Base-by-base conservation (phyloP, 2,329 filamentous ascomycete species). In the Diplodia scrobiculata region DNA sequence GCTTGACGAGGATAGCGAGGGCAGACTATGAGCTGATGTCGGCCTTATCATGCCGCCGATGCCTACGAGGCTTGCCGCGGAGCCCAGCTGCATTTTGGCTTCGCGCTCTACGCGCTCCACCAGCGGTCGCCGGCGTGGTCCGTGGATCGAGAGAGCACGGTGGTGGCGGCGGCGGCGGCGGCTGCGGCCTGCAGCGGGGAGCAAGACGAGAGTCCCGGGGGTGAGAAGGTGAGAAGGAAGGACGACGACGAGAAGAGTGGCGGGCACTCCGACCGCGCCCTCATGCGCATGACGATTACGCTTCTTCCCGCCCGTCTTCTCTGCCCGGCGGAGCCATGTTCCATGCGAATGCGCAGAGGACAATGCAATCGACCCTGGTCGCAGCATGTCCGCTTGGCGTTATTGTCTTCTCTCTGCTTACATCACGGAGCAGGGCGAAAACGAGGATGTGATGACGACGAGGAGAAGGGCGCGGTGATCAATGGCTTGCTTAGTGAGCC, bases 401-500 rank as follows among this genome's bases (percentile, higher is more conserved):
- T 36, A 25, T 45, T n/a, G 25, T 53, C 48, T 27, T 29, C 52
- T 7, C 19, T 32, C 55, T 32, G 45, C 58, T 62, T 62, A 62
- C 58, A n/a, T 62, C 9, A 47, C 55, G 55, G 55, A 32, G 41
- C 14, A 32, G 27, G 38, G 45, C 36, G 54, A 41, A 9, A 55
- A 38, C 27, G 21, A 59, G 36, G 54, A 59, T 41, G 21, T 32
- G 58, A 36, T 62, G 58, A 62, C 58, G 58, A 62, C 58, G 45
- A 62, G 45, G 58, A 62, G 19, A 62, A 50, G 5, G 45, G 45
- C 29, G 38, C 29, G 38, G 45, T 36, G 58, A 62, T 62, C 58
- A 62, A 62, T 62, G 58, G 58, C 58, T 62, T 62, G 58, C 58
- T 62, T 62, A 62, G 45, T 62, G 58, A 62, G 55, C 55, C 29